Evolutionary conservation across 768 basidiomycete genomes (phyloP).

Genomic region (Russula griseocarnosa): DNA sequence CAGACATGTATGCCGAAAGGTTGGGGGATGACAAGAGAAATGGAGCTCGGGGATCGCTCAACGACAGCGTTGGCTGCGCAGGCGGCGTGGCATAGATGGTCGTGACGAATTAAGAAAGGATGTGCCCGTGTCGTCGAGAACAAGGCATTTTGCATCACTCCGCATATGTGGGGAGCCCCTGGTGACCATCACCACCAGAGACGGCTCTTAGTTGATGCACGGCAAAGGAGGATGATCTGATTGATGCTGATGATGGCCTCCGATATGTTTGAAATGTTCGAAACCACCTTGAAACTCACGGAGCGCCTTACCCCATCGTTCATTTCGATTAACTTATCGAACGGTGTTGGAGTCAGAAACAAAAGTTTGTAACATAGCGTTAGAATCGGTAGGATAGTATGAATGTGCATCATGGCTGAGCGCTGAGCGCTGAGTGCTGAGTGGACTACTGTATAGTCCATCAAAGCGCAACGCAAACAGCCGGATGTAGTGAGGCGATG

Average conservation of each 20-base stretch:
- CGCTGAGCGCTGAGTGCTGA: no score
- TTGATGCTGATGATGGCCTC: not conserved
- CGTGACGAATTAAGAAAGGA: conserved; percentile 7
- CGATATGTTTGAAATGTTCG: not conserved
- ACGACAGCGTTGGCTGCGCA: not conserved
- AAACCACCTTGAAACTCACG: not conserved
- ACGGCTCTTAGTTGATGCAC: not conserved
- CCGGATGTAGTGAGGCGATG: conserved; percentile 3
- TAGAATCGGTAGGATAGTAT: not conserved
- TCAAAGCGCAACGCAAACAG: conserved; percentile 11
- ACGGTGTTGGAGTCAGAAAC: not conserved
- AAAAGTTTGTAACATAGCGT: not conserved
- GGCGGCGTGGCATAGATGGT: not conserved
- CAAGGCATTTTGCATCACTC: not conserved
- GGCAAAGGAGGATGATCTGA: conserved; percentile 1
- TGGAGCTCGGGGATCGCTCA: not conserved
- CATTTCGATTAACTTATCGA: not conserved
- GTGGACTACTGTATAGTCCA: not conserved
- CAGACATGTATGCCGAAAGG: conserved; percentile 16
- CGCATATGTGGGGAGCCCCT: not conserved
- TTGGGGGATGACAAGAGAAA: not conserved
- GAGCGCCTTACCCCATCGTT: not conserved
- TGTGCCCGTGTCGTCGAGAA: conserved; percentile 2
- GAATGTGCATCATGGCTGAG: no score
- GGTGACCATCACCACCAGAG: conserved; percentile 20